Base-by-base conservation (phyloP, 192 early-diverging fungal genomes). In the Coemansia sp. region DNA sequence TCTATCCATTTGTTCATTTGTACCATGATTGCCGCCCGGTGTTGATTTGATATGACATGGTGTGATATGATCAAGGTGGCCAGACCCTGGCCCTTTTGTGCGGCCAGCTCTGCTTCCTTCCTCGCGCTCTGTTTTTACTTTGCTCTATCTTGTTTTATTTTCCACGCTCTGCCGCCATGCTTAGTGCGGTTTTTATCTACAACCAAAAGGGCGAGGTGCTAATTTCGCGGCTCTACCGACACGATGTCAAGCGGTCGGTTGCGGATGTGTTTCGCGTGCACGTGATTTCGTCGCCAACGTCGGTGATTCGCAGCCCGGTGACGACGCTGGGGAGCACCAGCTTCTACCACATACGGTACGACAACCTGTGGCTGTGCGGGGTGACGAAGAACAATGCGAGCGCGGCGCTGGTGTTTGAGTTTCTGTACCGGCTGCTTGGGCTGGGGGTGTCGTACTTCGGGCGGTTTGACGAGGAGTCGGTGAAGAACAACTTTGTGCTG, bases 151-250 rank as follows among this genome's bases (percentile, higher is more conserved):
- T 9, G 37, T 45, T 33, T 24, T 4, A 48, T 43, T 43, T 18
- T 7, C 16, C 42, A 43, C 11, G 14, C 10, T 34, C 48, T 59
- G 4, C 21, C 31, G 18, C 42, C 9, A 99, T 97, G 95, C 89
- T 99, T 53, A 93, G 91, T 74, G 94, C 89, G 18, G 87, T 99
- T 66, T 95, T 99, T 74, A 93, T 99, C 48, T 95, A 96, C 84
- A 99, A 96, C 86, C 94, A 92, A 70, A 99, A 99, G 78, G 95
- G 97, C 55, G 95, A 99, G 76, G 95, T 98, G 16, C 90, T 99
- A 34, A 97, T 99, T 61, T 95, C 94, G 26, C 87, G 97, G 55
- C 80, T 96, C 21, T 97, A 95, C 83, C 88, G 95, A 45, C 91
- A 93, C 66, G 97, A 99, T 72, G 86, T 97, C 35, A 96, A 96